Conservation (phyloP, 805 yeast genomes). For the Nakazawaea anatomiae region DNA sequence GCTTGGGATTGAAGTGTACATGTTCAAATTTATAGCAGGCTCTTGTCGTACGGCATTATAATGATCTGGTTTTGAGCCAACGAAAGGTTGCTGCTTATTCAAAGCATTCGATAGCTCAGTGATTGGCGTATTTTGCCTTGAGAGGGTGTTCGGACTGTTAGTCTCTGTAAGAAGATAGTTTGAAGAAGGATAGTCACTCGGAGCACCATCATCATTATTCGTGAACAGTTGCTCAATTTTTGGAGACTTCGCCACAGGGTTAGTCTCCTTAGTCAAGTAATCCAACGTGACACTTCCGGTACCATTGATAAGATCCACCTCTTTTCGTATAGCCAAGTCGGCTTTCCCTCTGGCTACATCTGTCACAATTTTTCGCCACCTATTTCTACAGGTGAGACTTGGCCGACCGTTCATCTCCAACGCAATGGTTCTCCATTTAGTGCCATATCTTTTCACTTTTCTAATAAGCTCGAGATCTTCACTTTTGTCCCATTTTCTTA, state of each 20-base stretch:
- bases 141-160: neutral
- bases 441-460: slow-evolving; percentile 66
- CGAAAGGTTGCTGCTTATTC: slow-evolving; percentile 3
- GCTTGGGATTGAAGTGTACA: slow-evolving; percentile 7
- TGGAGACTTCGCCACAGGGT: neutral
- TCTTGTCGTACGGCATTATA: neutral
- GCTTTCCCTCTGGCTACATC: slow-evolving; percentile 68
- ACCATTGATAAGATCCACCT: slow-evolving; percentile 49
- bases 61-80: neutral
- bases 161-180: slow-evolving; percentile 5
- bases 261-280: neutral
- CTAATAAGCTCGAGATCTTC: slow-evolving; percentile 72
- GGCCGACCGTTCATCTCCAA: slow-evolving; percentile 72
- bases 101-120: slow-evolving; percentile 8
- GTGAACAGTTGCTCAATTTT: neutral
- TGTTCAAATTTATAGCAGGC: slow-evolving; percentile 2
- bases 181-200: neutral
- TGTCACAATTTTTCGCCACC: slow-evolving; percentile 86
- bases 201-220: neutral
- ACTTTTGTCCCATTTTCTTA: slow-evolving; percentile 71
- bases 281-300: slow-evolving; percentile 21
- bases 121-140: slow-evolving; percentile 9
- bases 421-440: slow-evolving; percentile 85
- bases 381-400: slow-evolving; percentile 81
- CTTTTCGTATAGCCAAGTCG: slow-evolving; percentile 43